phyloP scores from a whole-genome alignment of 129 eudicot species.

The Tagetes erecta region DNA sequence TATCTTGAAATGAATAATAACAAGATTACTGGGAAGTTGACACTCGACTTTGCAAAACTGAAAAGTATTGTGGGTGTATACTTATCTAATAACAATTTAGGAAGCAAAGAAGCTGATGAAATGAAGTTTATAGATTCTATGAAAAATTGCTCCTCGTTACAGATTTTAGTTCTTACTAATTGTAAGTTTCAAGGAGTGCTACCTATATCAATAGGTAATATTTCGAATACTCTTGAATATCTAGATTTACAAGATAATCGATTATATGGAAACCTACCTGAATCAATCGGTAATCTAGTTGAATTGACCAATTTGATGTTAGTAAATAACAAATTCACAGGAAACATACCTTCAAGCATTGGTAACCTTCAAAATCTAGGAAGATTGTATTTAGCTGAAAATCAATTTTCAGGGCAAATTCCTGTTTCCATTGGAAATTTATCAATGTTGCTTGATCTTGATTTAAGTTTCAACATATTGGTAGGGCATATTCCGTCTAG shows the following conservation, averaged over 20 bases:
- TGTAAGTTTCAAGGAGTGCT: slow-evolving; percentile 8
- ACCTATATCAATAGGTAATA: slow-evolving; percentile 17
- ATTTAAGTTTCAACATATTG: slow-evolving; percentile 3
- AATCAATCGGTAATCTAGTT: slow-evolving; percentile 21
- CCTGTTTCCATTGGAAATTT: slow-evolving; percentile 19
- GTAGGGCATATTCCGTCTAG: slow-evolving; percentile 22
- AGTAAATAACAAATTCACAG: background rate
- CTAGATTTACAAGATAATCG: background rate
- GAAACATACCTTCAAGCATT: slow-evolving; percentile 16
- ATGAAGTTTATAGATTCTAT: slow-evolving; percentile 22
- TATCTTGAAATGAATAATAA: background rate
- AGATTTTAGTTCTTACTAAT: background rate
- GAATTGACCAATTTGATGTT: background rate
- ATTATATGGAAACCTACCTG: slow-evolving; percentile 18
- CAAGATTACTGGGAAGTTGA: slow-evolving; percentile 12
- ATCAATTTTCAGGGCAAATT: slow-evolving; percentile 16
- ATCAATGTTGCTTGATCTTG: slow-evolving; percentile 5
- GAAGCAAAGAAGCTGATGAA: slow-evolving; percentile 10
- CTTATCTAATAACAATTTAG: background rate
- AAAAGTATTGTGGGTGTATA: background rate
- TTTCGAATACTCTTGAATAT: background rate
- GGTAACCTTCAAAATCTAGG: slow-evolving; percentile 22
- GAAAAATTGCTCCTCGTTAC: background rate
- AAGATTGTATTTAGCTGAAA: background rate
- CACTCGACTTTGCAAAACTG: slow-evolving; percentile 6